Percentiles rank a stretch among this genome's conserved stretches.
phyloP scores from a whole-genome alignment of 192 early-diverging fungal species.

The Lobulomyces angularis region DNA sequence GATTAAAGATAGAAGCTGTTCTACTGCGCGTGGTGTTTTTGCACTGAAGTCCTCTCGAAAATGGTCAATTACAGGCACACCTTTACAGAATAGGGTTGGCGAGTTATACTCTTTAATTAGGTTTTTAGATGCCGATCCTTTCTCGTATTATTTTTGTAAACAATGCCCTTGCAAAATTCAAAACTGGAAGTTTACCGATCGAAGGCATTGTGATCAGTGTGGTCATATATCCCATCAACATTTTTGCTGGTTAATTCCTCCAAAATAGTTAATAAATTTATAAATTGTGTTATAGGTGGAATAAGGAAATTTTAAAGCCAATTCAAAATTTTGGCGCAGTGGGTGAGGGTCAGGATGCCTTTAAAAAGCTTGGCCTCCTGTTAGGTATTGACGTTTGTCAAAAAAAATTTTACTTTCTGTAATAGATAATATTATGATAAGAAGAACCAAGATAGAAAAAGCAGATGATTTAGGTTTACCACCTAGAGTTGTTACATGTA shows the following conservation, averaged over 20 bases:
- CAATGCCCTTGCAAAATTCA: conserved; percentile 51
- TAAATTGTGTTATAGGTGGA: conserved; percentile 50
- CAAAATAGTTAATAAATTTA: background rate
- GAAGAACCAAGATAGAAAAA: conserved; percentile 79
- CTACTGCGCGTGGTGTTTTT: conserved; percentile 77
- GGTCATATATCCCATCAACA: conserved; percentile 31
- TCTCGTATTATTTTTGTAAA: conserved; percentile 77
- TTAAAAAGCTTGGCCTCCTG: conserved; percentile 60
- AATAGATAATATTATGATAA: conserved; percentile 77
- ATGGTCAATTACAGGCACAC: conserved; percentile 85
- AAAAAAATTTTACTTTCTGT: too few relatives aligned
- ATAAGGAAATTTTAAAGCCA: conserved; percentile 77
- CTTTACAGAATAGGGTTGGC: conserved; percentile 86
- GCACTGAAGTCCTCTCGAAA: conserved; percentile 46
- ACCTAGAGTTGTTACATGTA: conserved; percentile 64
- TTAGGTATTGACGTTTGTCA: too few relatives aligned
- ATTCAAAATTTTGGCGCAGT: conserved; percentile 65
- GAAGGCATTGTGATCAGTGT: conserved; percentile 27
- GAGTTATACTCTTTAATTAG: conserved; percentile 86
- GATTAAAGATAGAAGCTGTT: conserved; percentile 77
- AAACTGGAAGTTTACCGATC: conserved; percentile 23
- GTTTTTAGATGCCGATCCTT: conserved; percentile 72
- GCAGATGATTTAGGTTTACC: conserved; percentile 80
- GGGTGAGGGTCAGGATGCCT: conserved; percentile 47
- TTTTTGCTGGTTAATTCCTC: conserved; percentile 42